Evolutionary conservation across 2,329 filamentous ascomycete genomes (phyloP).

Genomic region (Microdochium nivale): DNA sequence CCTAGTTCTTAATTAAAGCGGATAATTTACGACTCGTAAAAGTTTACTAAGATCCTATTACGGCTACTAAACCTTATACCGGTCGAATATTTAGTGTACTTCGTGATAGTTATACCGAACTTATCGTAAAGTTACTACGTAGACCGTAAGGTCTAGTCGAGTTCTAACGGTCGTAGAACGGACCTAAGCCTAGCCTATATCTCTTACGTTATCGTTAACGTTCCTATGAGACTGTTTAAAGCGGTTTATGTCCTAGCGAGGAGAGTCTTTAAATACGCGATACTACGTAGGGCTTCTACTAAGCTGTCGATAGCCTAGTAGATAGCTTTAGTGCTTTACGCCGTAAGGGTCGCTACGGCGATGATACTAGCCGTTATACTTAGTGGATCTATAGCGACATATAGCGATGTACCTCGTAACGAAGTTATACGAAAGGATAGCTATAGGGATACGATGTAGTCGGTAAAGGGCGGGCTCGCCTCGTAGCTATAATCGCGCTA

Average conservation of each 20-base stretch:
- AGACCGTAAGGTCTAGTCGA: not conserved
- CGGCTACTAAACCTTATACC: not conserved
- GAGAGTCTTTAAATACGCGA: not conserved
- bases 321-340: not conserved
- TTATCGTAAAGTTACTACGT: not conserved
- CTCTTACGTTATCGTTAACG: not conserved
- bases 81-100: not conserved
- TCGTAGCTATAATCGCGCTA: not conserved
- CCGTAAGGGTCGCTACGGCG: not conserved
- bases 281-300: not conserved
- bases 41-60: slow-evolving; percentile 2
- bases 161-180: not conserved
- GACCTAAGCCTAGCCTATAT: not conserved
- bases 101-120: not conserved
- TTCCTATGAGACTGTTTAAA: not conserved
- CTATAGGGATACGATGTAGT: not conserved
- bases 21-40: slow-evolving; percentile 5
- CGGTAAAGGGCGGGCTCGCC: not conserved
- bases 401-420: not conserved
- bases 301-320: not conserved
- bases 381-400: not conserved
- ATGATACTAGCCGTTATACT: not conserved
- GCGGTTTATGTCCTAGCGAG: not conserved
- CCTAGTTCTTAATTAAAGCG: slow-evolving; percentile 6
- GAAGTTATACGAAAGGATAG: not conserved